Conservation (phyloP, 108 stramenopile genomes). For the Nitzschia inconspicua region DNA sequence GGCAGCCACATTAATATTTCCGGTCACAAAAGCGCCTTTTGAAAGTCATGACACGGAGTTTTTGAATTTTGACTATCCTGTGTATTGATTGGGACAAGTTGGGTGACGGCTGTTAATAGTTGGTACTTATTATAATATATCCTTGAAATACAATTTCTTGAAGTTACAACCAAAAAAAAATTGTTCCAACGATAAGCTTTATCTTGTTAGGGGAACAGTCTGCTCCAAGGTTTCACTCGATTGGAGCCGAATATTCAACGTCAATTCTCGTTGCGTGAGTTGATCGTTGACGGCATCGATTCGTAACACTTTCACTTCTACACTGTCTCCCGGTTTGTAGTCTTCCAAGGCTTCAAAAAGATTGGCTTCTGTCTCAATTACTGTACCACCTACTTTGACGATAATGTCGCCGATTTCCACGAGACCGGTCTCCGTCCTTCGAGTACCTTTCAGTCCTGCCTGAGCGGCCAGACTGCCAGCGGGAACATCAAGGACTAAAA, state of each 20-base stretch:
- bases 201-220: no score
- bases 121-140: no score
- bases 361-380: conserved; percentile 85
- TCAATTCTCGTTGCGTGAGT: conserved; percentile 21
- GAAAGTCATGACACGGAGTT: no score
- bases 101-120: no score
- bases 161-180: no score
- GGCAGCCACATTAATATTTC: no score
- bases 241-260: conserved; percentile 22
- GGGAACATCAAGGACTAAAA: conserved; percentile 90
- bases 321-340: conserved; percentile 78
- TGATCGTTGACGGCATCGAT: conserved; percentile 32
- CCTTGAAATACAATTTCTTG: no score
- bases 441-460: conserved; percentile 71
- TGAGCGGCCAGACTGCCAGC: conserved; percentile 55
- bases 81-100: no score
- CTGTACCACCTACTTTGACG: conserved; percentile 61
- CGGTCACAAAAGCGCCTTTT: no score
- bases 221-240: conserved; percentile 24
- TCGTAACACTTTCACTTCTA: conserved; percentile 74
- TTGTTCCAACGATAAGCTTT: no score
- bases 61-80: no score
- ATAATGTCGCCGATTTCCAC: conserved; percentile 94
- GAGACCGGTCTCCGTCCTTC: conserved; percentile 67
- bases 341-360: conserved; percentile 86